Percentiles rank a stretch among this genome's conserved stretches.
Conservation (phyloP, 306 rosid species). For the Mucuna pruriens region DNA sequence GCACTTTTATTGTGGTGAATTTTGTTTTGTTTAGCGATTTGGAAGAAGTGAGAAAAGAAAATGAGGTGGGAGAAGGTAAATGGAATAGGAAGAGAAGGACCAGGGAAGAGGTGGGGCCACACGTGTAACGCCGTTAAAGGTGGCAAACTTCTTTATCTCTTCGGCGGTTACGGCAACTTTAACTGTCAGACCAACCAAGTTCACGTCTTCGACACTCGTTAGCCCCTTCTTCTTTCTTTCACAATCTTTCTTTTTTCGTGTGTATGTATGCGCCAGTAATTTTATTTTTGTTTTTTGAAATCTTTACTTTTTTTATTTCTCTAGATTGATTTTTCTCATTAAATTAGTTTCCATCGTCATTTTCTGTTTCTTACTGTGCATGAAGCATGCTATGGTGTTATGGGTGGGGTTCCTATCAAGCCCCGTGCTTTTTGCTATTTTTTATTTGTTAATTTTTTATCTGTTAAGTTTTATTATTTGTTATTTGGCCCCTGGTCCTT, state of each 20-base stretch:
- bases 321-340: background rate
- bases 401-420: background rate
- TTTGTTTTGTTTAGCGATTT: background rate
- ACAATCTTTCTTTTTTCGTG: background rate
- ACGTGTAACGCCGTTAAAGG: slow-evolving; percentile 84
- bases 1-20: background rate
- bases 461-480: background rate
- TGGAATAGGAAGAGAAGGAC: slow-evolving; percentile 50
- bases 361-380: background rate
- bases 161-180: slow-evolving; percentile 83
- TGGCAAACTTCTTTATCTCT: slow-evolving; percentile 77
- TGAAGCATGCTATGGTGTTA: background rate
- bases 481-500: background rate
- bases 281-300: background rate
- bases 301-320: background rate
- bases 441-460: background rate
- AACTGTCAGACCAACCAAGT: slow-evolving; percentile 88
- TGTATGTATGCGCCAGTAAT: too few species aligned
- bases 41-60: background rate
- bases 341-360: background rate
- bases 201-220: slow-evolving; percentile 83
- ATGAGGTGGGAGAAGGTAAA: slow-evolving; percentile 86
- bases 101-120: slow-evolving; percentile 98
- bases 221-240: too few species aligned
- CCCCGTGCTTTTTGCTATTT: background rate